These are phyloP conservation scores for Tetradesmus obliquus DNA, from an alignment of 139 green algal genomes.

Conservation along the genomic window DNA sequence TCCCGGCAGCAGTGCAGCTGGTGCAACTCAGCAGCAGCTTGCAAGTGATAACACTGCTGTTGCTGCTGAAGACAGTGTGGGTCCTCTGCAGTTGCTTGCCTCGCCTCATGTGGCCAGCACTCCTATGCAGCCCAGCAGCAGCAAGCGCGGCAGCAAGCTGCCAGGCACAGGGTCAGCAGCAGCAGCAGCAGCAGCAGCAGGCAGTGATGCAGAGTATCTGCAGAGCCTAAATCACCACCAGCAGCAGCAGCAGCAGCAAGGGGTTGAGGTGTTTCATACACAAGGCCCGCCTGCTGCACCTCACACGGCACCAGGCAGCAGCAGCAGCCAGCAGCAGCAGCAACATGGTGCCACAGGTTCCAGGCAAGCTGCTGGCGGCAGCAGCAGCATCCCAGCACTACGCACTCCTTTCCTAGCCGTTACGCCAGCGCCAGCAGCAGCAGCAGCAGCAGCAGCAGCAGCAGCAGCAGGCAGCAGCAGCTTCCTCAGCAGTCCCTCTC, in stretches of 20 bases:
- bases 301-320: background rate
- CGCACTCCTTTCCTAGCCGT: background rate
- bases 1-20: background rate
- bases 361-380: background rate
- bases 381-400: background rate
- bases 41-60: background rate
- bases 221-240: background rate
- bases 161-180: background rate
- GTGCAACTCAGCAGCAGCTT: background rate
- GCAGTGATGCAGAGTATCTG: constrained; percentile 25
- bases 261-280: constrained; percentile 3
- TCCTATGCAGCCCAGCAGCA: background rate
- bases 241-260: constrained; percentile 37
- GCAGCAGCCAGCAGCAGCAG: background rate
- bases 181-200: constrained; percentile 30
- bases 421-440: background rate
- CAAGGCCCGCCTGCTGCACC: constrained; percentile 19
- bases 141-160: background rate
- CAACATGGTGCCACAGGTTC: background rate
- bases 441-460: constrained; percentile 12
- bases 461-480: background rate
- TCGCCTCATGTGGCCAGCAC: background rate
- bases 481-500: background rate
- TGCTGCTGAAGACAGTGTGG: background rate
- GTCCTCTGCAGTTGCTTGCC: background rate